Conservation (phyloP, 176 grass and related monocot species). For the Sorghum bicolor region DNA sequence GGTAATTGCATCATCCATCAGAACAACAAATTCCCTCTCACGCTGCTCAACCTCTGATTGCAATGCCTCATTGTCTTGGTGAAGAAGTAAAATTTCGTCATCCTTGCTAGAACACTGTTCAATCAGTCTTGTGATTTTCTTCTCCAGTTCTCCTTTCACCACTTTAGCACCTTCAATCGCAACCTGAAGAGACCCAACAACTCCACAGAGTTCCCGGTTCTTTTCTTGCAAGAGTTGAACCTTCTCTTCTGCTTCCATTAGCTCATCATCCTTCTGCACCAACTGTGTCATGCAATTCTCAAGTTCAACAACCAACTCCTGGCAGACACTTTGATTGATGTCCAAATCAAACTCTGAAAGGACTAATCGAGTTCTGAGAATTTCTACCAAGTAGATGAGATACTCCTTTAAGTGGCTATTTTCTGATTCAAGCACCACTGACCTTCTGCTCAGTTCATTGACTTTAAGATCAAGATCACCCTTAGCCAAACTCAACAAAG, state of each 20-base stretch:
- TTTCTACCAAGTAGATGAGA: constrained; percentile 49
- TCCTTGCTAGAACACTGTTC: constrained; percentile 33
- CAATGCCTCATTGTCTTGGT: constrained; percentile 38
- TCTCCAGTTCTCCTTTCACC: constrained; percentile 64
- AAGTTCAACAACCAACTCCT: constrained; percentile 59
- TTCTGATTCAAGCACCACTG: constrained; percentile 49
- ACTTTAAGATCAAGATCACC: constrained; percentile 37
- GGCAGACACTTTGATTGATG: constrained; percentile 33
- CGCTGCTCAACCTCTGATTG: constrained; percentile 50
- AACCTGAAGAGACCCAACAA: constrained; percentile 54
- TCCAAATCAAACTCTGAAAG: constrained; percentile 77
- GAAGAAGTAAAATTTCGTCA: constrained; percentile 43
- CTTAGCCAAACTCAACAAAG: constrained; percentile 56
- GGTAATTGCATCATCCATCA: constrained; percentile 50
- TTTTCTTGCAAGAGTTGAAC: constrained; percentile 49
- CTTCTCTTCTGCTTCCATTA: constrained; percentile 61
- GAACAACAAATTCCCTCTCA: constrained; percentile 47
- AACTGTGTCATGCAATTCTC: constrained; percentile 35
- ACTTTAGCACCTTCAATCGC: constrained; percentile 50
- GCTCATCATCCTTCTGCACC: constrained; percentile 44
- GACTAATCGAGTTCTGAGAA: constrained; percentile 54
- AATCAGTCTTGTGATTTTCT: constrained; percentile 33
- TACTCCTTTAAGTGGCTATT: constrained; percentile 56
- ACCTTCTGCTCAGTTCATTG: constrained; percentile 45
- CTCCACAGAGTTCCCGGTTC: constrained; percentile 47